Percentiles rank a stretch among this genome's conserved stretches.
phyloP scores from a whole-genome alignment of 495 filamentous ascomycete genomes.

The Hyaloscypha finlandica region DNA sequence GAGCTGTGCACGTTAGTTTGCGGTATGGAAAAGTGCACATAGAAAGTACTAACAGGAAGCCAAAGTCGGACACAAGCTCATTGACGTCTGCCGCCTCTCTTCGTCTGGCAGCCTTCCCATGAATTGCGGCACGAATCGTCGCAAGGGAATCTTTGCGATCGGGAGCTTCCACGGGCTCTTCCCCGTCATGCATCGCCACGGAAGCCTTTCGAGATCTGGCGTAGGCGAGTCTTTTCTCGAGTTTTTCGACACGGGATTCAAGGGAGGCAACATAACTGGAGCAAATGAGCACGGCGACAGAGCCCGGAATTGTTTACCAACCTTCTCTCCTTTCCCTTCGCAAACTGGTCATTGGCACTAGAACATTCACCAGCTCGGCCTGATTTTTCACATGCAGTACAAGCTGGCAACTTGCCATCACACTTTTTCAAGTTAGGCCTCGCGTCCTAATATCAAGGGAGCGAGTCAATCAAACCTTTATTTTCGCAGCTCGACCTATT shows the following conservation, averaged over 20 bases:
- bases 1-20: slow-evolving; percentile 53
- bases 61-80: slow-evolving; percentile 78
- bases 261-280: slow-evolving; percentile 87
- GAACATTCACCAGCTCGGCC: slow-evolving; percentile 81
- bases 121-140: slow-evolving; percentile 57
- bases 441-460: not conserved
- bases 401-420: slow-evolving; percentile 91
- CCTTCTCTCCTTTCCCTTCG: slow-evolving; percentile 88
- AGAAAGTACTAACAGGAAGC: slow-evolving; percentile 62
- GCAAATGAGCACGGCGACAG: slow-evolving; percentile 18
- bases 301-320: not conserved
- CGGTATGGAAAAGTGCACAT: not conserved
- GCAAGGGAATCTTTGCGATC: slow-evolving; percentile 60
- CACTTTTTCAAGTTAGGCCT: slow-evolving; percentile 51
- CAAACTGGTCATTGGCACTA: slow-evolving; percentile 92
- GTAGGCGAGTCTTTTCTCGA: slow-evolving; percentile 71
- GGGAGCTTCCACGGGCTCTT: slow-evolving; percentile 42
- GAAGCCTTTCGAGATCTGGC: slow-evolving; percentile 59
- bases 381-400: slow-evolving; percentile 86
- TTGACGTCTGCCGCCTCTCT: slow-evolving; percentile 77
- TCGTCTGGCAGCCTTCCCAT: slow-evolving; percentile 57
- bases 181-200: slow-evolving; percentile 48
- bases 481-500: slow-evolving; percentile 77
- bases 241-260: slow-evolving; percentile 82
- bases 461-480: slow-evolving; percentile 46